phyloP scores from a whole-genome alignment of 164 flowering plant genomes.

The Saururus chinensis region DNA sequence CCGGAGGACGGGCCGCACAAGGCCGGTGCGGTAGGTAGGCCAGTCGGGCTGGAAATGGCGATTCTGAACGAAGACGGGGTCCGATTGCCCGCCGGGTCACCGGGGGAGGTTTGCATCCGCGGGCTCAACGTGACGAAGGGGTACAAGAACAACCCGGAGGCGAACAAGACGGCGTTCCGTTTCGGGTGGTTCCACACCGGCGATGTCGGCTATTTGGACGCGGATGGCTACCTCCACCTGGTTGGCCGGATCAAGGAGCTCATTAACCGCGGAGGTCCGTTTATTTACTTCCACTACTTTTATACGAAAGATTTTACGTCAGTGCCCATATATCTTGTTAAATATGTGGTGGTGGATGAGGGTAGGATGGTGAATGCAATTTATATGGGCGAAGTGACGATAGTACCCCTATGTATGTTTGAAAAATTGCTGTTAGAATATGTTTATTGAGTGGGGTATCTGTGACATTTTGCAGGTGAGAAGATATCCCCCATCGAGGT shows the following conservation, averaged over 20 bases:
- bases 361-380: no score
- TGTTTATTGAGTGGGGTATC: background rate
- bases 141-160: conserved; percentile 81
- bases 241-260: conserved; percentile 98
- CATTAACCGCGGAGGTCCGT: conserved; percentile 91
- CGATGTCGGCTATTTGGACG: conserved; percentile 67
- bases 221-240: conserved; percentile 78
- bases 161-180: conserved; percentile 52
- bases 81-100: conserved; percentile 23
- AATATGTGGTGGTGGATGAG: no score
- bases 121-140: conserved; percentile 85
- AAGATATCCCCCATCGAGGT: conserved; percentile 93
- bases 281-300: background rate
- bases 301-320: background rate
- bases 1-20: conserved; percentile 66
- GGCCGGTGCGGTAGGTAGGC: conserved; percentile 81
- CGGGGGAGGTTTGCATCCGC: conserved; percentile 86
- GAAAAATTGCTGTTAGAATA: no score
- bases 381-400: no score
- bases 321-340: background rate
- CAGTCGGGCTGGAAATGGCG: conserved; percentile 87
- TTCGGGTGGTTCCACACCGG: conserved; percentile 98
- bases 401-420: no score
- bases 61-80: conserved; percentile 57
- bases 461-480: conserved; percentile 30